Conservation (phyloP, 2,329 filamentous ascomycete genomes). For the Fusarium sp. region DNA sequence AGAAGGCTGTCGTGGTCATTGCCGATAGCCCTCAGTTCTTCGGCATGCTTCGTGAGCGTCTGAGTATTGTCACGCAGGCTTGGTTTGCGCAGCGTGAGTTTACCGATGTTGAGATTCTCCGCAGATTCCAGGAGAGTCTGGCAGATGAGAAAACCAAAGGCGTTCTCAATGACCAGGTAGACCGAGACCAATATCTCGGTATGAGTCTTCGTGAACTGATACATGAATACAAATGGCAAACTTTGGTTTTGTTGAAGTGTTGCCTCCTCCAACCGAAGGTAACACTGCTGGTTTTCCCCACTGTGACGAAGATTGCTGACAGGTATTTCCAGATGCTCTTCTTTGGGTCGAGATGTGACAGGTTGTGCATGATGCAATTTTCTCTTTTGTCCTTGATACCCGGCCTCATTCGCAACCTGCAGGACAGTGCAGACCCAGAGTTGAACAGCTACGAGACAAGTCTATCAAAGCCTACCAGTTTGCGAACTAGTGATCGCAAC, state of each 20-base stretch:
- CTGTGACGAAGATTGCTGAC: not conserved
- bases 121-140: slow-evolving; percentile 90
- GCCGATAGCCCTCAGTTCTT: slow-evolving; percentile 91
- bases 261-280: slow-evolving; percentile 95
- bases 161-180: slow-evolving; percentile 70
- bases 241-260: slow-evolving; percentile 92
- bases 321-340: slow-evolving; percentile 82
- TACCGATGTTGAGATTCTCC: slow-evolving; percentile 87
- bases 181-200: slow-evolving; percentile 88
- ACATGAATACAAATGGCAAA: slow-evolving; percentile 94
- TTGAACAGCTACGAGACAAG: slow-evolving; percentile 84
- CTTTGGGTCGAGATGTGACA: slow-evolving; percentile 95
- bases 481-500: slow-evolving; percentile 90
- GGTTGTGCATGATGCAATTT: slow-evolving; percentile 98
- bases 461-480: slow-evolving; percentile 79
- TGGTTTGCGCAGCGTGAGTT: slow-evolving; percentile 98
- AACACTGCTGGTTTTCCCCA: not conserved
- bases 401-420: slow-evolving; percentile 87
- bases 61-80: slow-evolving; percentile 89
- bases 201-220: slow-evolving; percentile 90
- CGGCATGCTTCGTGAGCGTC: slow-evolving; percentile 87
- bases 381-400: slow-evolving; percentile 95
- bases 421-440: slow-evolving; percentile 95
- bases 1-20: slow-evolving; percentile 97
- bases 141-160: slow-evolving; percentile 71